Base-by-base conservation (phyloP, 2,329 filamentous ascomycete species). In the Metarhizium guizhouense region DNA sequence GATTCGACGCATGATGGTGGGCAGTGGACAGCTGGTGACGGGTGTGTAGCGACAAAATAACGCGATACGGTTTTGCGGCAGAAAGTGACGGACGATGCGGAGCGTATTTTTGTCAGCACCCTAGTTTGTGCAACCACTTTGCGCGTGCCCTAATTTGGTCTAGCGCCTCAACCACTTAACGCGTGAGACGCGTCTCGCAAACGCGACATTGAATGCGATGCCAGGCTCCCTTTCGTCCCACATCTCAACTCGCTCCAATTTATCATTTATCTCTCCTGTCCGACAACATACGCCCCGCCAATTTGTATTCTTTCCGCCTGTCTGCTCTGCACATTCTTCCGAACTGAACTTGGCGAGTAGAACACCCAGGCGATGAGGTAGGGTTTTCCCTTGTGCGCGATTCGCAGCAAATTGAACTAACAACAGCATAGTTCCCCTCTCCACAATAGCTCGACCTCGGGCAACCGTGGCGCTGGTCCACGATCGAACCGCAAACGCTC, bases 391-490 rank as follows among this genome's bases (percentile, higher is more conserved):
- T 4, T 6, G 18, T 20, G 10, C n/a, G 4, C n/a, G 38, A 14
- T 18, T 43, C 8, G 14, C 34, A 16, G 16, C 38, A 30, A 6
- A 30, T 14, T 30, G 20, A 6, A 30, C 45, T 48, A 48, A 30
- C 13, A n/a, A 49, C 47, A 25, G 62, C 45, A 64, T 60, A 95
- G 89, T 77, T 95, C 90, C 70, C 91, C 92, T 69, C 80, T 95
- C 58, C 85, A 87, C 71, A 80, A 85, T 63, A 90, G 85, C 73
- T 87, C 88, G 78, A 84, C 86, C 58, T 92, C 91, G 61, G 90
- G 86, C 64, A 96, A 95, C 73, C 84, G 90, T 63, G 89, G 90
- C 54, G 70, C 80, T 30, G 77, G 73, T 47, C 70, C 76, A 51
- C 73, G 76, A 54, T 70, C 73, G 49, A 78, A 69, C 65, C 78